A percentile compares a stretch with the other conserved stretches of the same genome.
These are phyloP conservation scores for Spergularia azorica DNA, from an alignment of 179 eudicot species.

Conservation along the genomic window DNA sequence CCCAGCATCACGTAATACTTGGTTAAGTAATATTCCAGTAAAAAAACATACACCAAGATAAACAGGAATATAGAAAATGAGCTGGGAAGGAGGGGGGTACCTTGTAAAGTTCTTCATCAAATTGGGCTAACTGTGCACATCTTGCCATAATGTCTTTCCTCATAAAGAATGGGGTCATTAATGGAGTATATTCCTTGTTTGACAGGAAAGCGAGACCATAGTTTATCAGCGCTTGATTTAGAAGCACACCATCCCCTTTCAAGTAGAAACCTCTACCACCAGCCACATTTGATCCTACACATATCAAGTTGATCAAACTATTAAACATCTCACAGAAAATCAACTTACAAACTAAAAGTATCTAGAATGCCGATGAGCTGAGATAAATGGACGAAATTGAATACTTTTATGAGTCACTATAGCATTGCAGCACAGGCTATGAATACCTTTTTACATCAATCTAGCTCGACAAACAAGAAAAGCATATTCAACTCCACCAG, in stretches of 20 bases:
- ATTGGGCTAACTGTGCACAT: slow-evolving; percentile 95
- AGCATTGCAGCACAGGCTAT: neutral
- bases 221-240: slow-evolving; percentile 89
- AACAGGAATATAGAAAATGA: neutral
- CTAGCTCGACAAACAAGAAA: neutral
- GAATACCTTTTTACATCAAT: neutral
- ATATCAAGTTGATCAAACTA: slow-evolving; percentile 18
- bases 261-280: slow-evolving; percentile 96
- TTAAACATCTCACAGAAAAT: slow-evolving; percentile 1
- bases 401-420: neutral
- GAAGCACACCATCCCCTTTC: slow-evolving; percentile 86
- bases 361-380: neutral
- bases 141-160: slow-evolving; percentile 89
- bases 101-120: slow-evolving; percentile 97
- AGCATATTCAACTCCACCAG: neutral
- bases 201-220: slow-evolving; percentile 75
- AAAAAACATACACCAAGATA: neutral
- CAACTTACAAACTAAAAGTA: neutral
- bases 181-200: slow-evolving; percentile 52
- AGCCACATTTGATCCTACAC: slow-evolving; percentile 79
- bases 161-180: slow-evolving; percentile 96
- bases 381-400: neutral
- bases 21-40: neutral
- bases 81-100: slow-evolving; percentile 29
- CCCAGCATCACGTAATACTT: neutral